These are phyloP conservation scores for Aspergillus eucalypticola DNA, from an alignment of 2,329 filamentous ascomycete genomes.

Conservation along the genomic window DNA sequence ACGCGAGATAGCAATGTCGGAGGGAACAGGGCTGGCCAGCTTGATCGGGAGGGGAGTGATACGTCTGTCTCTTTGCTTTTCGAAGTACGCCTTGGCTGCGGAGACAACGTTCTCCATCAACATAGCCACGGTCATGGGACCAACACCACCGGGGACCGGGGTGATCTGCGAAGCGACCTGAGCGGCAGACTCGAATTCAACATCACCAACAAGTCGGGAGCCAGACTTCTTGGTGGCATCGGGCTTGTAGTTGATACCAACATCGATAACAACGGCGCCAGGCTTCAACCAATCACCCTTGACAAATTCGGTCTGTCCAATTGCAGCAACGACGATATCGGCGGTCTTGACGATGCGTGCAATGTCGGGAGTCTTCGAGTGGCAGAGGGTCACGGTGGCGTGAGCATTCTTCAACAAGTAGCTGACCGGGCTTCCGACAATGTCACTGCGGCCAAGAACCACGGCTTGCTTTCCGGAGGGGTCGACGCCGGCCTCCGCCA, in stretches of 20 bases:
- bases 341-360: conserved; percentile 75
- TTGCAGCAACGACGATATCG: conserved; percentile 88
- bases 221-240: conserved; percentile 91
- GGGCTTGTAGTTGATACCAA: conserved; percentile 93
- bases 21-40: conserved; percentile 79
- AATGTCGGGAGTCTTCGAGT: conserved; percentile 79
- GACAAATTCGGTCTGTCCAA: conserved; percentile 83
- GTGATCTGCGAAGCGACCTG: conserved; percentile 92
- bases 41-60: conserved; percentile 83
- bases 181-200: conserved; percentile 82
- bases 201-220: conserved; percentile 88
- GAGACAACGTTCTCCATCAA: conserved; percentile 92
- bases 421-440: conserved; percentile 95
- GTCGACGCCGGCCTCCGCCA: conserved; percentile 80
- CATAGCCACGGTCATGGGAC: conserved; percentile 99
- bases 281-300: conserved; percentile 95
- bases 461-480: conserved; percentile 89
- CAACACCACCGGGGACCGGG: conserved; percentile 92
- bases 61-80: conserved; percentile 75
- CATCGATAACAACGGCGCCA: conserved; percentile 93
- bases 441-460: conserved; percentile 91
- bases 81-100: conserved; percentile 77
- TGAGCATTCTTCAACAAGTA: conserved; percentile 93
- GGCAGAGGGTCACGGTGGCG: conserved; percentile 94
- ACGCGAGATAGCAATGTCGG: conserved; percentile 89